These are phyloP conservation scores for Suillus weaverae DNA, from an alignment of 768 basidiomycete genomes.

Conservation along the genomic window DNA sequence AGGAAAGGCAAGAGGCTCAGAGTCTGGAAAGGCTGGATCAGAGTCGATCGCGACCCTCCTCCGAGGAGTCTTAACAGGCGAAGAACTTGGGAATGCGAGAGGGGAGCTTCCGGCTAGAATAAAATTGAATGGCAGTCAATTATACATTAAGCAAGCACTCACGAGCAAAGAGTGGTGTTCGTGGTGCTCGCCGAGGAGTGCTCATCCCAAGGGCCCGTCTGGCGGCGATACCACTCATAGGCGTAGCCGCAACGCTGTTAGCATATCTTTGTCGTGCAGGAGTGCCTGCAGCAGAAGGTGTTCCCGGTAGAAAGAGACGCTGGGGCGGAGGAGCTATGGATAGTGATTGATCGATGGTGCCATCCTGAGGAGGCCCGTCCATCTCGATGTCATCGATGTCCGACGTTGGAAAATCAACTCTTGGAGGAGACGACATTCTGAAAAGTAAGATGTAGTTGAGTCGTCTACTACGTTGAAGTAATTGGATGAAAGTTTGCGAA, in stretches of 20 bases:
- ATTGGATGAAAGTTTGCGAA: constrained; percentile 15
- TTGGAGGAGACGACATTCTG: constrained; percentile 64
- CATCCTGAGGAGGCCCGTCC: constrained; percentile 34
- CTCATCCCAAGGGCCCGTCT: constrained; percentile 54
- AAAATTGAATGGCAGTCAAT: not conserved
- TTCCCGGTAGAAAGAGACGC: constrained; percentile 55
- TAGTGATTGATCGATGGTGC: constrained; percentile 33
- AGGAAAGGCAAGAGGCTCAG: constrained; percentile 71
- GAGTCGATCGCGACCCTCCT: constrained; percentile 38
- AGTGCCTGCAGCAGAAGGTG: constrained; percentile 53
- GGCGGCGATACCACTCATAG: constrained; percentile 46
- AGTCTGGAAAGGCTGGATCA: constrained; percentile 42
- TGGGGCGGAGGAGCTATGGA: constrained; percentile 41
- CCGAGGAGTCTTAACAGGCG: constrained; percentile 50
- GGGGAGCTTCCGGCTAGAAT: constrained; percentile 56
- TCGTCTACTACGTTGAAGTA: constrained; percentile 4
- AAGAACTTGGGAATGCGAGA: constrained; percentile 63
- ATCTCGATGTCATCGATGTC: constrained; percentile 57
- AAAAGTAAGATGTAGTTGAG: not conserved
- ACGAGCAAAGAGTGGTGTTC: constrained; percentile 53
- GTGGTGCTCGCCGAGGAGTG: constrained; percentile 47
- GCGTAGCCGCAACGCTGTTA: constrained; percentile 41
- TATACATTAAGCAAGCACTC: constrained; percentile 20
- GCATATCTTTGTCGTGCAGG: constrained; percentile 42
- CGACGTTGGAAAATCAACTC: constrained; percentile 64